Evolutionary conservation across 768 basidiomycete species (phyloP).

Genomic region (Tricholoma matsutake): DNA sequence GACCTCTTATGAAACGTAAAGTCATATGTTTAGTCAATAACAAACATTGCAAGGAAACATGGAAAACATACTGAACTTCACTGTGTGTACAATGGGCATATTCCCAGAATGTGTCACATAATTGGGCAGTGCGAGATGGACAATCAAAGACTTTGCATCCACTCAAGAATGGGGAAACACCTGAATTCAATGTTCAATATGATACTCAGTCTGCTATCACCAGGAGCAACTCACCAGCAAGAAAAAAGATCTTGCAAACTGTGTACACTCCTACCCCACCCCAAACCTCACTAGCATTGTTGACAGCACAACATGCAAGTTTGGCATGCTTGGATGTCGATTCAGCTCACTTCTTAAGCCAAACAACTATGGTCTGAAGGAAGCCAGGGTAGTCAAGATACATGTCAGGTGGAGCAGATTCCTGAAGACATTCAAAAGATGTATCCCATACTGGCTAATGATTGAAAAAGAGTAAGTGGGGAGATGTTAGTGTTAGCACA

Average conservation of each 20-base stretch:
- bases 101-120: slow-evolving; percentile 12
- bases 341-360: background rate
- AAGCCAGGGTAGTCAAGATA: background rate
- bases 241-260: slow-evolving; percentile 8
- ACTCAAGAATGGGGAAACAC: slow-evolving; percentile 9
- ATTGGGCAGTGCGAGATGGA: slow-evolving; percentile 10
- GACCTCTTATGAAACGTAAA: background rate
- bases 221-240: slow-evolving; percentile 7
- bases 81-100: slow-evolving; percentile 8
- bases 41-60: background rate
- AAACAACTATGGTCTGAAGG: background rate
- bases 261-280: slow-evolving; percentile 13
- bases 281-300: background rate
- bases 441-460: slow-evolving; percentile 7
- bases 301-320: background rate
- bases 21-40: no score
- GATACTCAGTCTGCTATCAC: background rate
- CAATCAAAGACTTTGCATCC: slow-evolving; percentile 12
- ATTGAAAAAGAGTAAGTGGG: no score
- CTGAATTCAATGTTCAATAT: background rate
- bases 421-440: background rate
- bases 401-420: background rate
- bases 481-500: no score
- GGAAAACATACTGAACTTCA: slow-evolving; percentile 1
- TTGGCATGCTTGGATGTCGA: background rate